Percentiles rank a stretch among this genome's conserved stretches.
These are phyloP conservation scores for Megacollybia marginata DNA, from an alignment of 768 basidiomycete species.

Conservation along the genomic window DNA sequence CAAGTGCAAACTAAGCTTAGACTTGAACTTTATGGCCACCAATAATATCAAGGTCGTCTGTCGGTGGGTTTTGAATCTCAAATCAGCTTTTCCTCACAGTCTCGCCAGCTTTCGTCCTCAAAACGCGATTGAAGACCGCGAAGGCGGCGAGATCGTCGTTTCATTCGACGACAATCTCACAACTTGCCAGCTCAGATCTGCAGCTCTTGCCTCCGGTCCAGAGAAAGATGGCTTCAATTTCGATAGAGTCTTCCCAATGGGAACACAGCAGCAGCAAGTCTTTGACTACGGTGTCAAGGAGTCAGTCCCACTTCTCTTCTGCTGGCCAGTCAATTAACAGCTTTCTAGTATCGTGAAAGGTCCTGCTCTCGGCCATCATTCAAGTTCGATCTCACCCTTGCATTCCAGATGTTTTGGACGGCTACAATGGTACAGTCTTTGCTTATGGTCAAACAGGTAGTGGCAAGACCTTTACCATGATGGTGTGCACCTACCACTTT, in stretches of 20 bases:
- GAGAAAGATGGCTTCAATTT: constrained; percentile 98
- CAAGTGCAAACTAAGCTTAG: constrained; percentile 14
- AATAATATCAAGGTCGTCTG: constrained; percentile 99
- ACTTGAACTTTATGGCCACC: constrained; percentile 44
- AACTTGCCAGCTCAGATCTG: constrained; percentile 73
- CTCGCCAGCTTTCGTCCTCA: constrained; percentile 81
- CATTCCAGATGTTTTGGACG: constrained; percentile 87
- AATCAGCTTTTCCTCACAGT: constrained; percentile 1
- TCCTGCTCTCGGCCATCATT: constrained; percentile 18
- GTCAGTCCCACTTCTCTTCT: constrained; percentile 38
- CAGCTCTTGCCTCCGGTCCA: constrained; percentile 65
- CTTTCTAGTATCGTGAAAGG: constrained; percentile 78
- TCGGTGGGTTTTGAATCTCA: constrained; percentile 59
- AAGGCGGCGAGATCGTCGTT: constrained; percentile 87
- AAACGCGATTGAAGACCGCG: constrained; percentile 83
- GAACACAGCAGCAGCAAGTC: constrained; percentile 84
- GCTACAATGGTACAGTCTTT: constrained; percentile 96
- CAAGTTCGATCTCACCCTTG: no score
- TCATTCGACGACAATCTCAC: constrained; percentile 82
- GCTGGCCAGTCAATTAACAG: constrained; percentile 1
- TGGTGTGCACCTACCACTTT: constrained; percentile 44
- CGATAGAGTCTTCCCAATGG: constrained; percentile 93
- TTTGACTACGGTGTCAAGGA: constrained; percentile 99
- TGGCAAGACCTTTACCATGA: constrained; percentile 97
- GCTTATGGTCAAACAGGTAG: constrained; percentile 85